Evolutionary conservation across 129 eudicot species (phyloP), one percentile per base, ranked within the genome.

Genomic region (Flaveria robusta): DNA sequence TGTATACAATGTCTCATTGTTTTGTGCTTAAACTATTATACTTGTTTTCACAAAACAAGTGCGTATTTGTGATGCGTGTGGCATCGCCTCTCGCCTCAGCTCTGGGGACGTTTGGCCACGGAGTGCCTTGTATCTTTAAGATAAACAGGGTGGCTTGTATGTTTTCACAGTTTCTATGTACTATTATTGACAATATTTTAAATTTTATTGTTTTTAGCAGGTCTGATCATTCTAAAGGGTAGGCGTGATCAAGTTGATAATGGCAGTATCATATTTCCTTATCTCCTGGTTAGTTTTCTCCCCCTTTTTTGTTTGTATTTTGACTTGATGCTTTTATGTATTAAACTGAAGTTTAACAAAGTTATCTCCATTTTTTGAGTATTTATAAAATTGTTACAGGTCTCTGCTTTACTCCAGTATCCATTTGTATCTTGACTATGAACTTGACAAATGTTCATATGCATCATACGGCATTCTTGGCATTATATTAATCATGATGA

Each of bases 301-400:
- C 0, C 0, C 5, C 54, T 13, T 41, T 42, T 24, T 72, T n/a
- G n/a, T 18, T 65, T 72, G 68, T 79, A 34, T 51, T 63, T 51
- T 51, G 74, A 14, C 58, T 64, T 73, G 68, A 72, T 51, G 67
- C 42, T 72, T 51, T 51, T 79, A 79, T 51, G 83, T 65, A 74
- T 72, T 64, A 45, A 71, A 51, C 72, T 51, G 41, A 31, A 71
- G 47, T 66, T 50, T 24, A 51, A 64, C 65, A 72, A 79, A 71
- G 51, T 66, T 31, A 79, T 49, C 82, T 20, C 9, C 52, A 50
- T 59, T 71, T n/a, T 37, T 37, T 37, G 3, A 2, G 41, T 6
- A 37, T 37, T 71, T 50, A n/a, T 45, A 13, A 24, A 11, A 42
- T 39, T 18, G 52, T 42, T 42, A 10, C 16, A 37, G 27, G n/a